Evolutionary conservation across 1,284 basidiomycete species (phyloP).

Genomic region (Cutaneotrichosporon sp.): DNA sequence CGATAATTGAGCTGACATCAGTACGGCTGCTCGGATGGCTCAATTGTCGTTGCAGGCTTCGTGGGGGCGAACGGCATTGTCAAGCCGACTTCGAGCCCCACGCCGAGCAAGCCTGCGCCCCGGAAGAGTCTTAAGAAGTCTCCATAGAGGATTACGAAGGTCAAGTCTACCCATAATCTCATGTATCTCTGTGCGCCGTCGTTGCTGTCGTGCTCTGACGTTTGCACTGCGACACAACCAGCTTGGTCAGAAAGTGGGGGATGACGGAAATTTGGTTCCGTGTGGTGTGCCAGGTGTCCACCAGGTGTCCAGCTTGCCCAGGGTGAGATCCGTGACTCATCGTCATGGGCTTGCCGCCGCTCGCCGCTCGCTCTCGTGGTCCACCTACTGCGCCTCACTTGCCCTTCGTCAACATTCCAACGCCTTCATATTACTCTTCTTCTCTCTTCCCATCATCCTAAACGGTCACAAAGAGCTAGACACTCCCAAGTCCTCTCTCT

Average conservation of each 20-base stretch:
- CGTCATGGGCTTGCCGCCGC: neutral
- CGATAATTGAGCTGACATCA: slow-evolving; percentile 21
- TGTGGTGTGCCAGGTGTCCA: too few species aligned
- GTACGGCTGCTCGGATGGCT: slow-evolving; percentile 46
- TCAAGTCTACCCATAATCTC: neutral
- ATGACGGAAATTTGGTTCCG: slow-evolving; percentile 4
- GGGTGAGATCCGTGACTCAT: slow-evolving; percentile 3
- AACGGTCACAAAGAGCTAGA: too few species aligned
- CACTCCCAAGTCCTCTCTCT: neutral
- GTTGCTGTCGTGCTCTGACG: neutral
- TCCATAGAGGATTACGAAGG: neutral
- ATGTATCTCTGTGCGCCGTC: neutral
- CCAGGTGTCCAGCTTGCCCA: too few species aligned
- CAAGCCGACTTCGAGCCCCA: neutral
- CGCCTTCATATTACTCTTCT: neutral
- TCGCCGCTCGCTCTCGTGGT: neutral
- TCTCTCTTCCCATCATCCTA: too few species aligned
- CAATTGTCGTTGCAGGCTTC: slow-evolving; percentile 39
- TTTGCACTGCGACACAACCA: neutral
- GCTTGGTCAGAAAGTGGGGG: neutral
- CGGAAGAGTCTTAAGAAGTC: neutral
- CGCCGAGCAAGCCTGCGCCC: neutral
- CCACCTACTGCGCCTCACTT: too few species aligned
- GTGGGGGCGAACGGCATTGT: slow-evolving; percentile 10
- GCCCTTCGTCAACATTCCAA: neutral